Evolutionary conservation across 2,329 filamentous ascomycete species (phyloP).

Genomic region (Diaporthe sp.): DNA sequence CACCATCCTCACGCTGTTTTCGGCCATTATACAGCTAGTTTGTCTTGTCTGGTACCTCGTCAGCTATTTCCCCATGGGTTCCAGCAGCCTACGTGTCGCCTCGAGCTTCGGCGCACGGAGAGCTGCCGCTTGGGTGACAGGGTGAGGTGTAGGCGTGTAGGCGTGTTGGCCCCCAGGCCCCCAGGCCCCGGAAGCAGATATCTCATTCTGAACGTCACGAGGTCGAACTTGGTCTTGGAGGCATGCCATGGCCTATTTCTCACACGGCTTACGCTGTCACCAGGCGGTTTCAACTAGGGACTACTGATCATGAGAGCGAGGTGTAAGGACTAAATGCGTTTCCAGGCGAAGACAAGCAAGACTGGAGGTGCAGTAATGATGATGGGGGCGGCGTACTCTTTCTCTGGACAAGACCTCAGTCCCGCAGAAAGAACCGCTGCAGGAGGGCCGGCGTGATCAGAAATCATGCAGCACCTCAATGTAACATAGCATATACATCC

Average conservation of each 20-base stretch:
- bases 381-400: background rate
- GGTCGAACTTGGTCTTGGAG: background rate
- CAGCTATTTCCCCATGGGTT: constrained; percentile 98
- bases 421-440: background rate
- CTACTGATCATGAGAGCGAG: constrained; percentile 31
- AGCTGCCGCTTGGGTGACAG: constrained; percentile 89
- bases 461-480: constrained; percentile 22
- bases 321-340: constrained; percentile 29
- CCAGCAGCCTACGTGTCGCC: constrained; percentile 86
- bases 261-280: background rate
- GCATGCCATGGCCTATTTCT: background rate
- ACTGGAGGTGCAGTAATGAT: constrained; percentile 16
- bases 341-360: constrained; percentile 12
- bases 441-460: constrained; percentile 25
- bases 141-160: constrained; percentile 59
- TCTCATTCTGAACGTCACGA: background rate
- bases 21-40: constrained; percentile 85
- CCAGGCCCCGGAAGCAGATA: background rate
- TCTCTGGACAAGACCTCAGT: background rate
- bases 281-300: constrained; percentile 19
- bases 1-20: constrained; percentile 87
- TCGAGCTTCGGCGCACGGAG: constrained; percentile 88
- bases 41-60: constrained; percentile 93
- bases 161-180: background rate
- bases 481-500: constrained; percentile 30